A percentile compares a stretch with the other conserved stretches of the same genome.
Evolutionary conservation across 2,329 filamentous ascomycete species (phyloP).

Genomic region (Aureobasidium sp.): DNA sequence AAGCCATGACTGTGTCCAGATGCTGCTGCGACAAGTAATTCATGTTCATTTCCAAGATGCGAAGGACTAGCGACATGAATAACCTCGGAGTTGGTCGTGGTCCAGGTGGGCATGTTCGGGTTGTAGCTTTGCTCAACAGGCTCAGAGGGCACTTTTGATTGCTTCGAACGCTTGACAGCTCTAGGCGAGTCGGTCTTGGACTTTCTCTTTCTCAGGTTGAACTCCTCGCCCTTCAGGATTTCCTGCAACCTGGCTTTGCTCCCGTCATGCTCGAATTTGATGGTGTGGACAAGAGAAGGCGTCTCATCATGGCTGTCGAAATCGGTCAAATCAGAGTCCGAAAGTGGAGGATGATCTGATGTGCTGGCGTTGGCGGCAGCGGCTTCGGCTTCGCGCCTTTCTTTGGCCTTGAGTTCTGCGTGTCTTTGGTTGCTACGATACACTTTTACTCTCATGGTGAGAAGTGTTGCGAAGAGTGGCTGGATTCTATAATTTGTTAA

Average conservation of each 20-base stretch:
- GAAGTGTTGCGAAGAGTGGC: neutral
- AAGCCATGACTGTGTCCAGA: neutral
- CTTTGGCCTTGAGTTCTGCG: neutral
- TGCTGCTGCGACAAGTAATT: neutral
- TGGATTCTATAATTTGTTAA: neutral
- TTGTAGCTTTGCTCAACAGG: neutral
- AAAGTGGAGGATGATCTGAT: neutral
- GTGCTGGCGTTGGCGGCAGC: neutral
- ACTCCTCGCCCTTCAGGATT: neutral
- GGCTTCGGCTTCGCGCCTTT: neutral
- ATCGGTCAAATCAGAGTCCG: neutral
- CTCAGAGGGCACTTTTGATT: neutral
- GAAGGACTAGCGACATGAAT: neutral
- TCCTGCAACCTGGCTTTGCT: neutral
- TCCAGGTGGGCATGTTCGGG: neutral
- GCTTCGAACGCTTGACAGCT: neutral
- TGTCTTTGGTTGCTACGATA: constrained; percentile 1
- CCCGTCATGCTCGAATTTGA: neutral
- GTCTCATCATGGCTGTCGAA: neutral
- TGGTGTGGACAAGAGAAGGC: neutral
- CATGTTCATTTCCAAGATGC: neutral
- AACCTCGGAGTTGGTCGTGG: neutral
- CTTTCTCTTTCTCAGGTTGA: neutral
- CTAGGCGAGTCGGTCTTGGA: neutral
- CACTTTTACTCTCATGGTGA: neutral